phyloP scores from a whole-genome alignment of 2,329 filamentous ascomycete species.

The Thermothelomyces thermophilus region DNA sequence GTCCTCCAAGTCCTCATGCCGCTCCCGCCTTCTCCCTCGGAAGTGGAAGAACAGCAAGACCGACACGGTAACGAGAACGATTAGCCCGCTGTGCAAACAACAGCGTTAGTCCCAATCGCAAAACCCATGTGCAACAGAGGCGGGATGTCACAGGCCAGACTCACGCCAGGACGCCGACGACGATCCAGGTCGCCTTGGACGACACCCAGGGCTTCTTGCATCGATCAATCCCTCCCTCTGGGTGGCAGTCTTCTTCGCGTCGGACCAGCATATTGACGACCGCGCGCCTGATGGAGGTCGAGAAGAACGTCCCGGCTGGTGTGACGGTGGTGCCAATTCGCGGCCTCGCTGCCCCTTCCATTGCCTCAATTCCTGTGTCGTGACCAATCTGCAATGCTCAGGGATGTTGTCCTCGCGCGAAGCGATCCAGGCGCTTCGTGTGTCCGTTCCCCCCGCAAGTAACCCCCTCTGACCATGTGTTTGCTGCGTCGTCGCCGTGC shows the following conservation, averaged over 20 bases:
- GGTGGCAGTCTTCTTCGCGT: constrained; percentile 16
- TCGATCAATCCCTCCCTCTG: constrained; percentile 13
- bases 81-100: constrained; percentile 10
- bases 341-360: background rate
- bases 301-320: background rate
- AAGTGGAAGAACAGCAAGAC: constrained; percentile 21
- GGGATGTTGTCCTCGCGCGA: background rate
- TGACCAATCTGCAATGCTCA: background rate
- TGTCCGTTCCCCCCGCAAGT: background rate
- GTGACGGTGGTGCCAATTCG: background rate
- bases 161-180: constrained; percentile 22
- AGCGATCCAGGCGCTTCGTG: background rate
- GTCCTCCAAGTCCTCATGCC: constrained; percentile 22
- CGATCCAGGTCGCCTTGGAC: constrained; percentile 20
- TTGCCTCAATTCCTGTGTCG: background rate
- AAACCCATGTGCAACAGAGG: background rate
- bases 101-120: background rate
- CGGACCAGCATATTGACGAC: constrained; percentile 10
- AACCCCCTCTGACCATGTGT: background rate
- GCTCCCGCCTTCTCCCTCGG: constrained; percentile 18
- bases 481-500: background rate
- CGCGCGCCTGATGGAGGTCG: constrained; percentile 13
- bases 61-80: constrained; percentile 12
- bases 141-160: background rate
- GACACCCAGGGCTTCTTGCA: constrained; percentile 23